A percentile compares a stretch with the other conserved stretches of the same genome.
Conservation (phyloP, 371 early-diverging fungal genomes). For the Apophysomyces trapeziformis region DNA sequence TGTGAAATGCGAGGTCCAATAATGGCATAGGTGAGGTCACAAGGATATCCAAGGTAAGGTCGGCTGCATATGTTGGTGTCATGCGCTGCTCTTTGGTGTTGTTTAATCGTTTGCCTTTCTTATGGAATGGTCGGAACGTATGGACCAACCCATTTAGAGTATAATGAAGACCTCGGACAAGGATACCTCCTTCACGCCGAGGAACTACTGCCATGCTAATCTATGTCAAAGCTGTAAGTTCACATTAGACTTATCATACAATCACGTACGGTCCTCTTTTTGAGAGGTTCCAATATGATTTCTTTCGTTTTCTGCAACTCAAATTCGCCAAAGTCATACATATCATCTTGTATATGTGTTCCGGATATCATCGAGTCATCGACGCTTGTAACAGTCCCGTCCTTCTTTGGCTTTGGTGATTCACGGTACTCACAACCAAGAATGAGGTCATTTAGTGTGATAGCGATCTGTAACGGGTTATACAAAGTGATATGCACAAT, state of each 20-base stretch:
- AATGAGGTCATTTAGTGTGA: conserved; percentile 62
- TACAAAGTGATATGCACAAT: conserved; percentile 63
- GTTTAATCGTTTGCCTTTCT: conserved; percentile 78
- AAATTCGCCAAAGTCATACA: conserved; percentile 46
- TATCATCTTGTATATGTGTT: conserved; percentile 22
- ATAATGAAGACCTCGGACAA: conserved; percentile 78
- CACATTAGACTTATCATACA: not conserved
- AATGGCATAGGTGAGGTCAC: conserved; percentile 87
- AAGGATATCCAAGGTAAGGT: conserved; percentile 70
- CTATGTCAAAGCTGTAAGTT: conserved; percentile 33
- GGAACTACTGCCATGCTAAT: conserved; percentile 76
- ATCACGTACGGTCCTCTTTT: conserved; percentile 49
- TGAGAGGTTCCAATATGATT: conserved; percentile 56
- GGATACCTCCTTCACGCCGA: conserved; percentile 74
- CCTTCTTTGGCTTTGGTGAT: conserved; percentile 34
- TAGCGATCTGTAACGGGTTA: conserved; percentile 70
- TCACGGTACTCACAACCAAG: conserved; percentile 64
- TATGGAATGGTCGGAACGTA: conserved; percentile 66
- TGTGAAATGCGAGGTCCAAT: conserved; percentile 75
- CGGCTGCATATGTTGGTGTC: conserved; percentile 65
- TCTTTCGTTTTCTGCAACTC: conserved; percentile 58
- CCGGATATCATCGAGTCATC: conserved; percentile 40
- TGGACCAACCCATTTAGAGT: conserved; percentile 79
- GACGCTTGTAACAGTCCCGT: conserved; percentile 7
- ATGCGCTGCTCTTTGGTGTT: conserved; percentile 69